Base-by-base conservation (phyloP, 2,329 filamentous ascomycete species). In the Sporothrix humicola region DNA sequence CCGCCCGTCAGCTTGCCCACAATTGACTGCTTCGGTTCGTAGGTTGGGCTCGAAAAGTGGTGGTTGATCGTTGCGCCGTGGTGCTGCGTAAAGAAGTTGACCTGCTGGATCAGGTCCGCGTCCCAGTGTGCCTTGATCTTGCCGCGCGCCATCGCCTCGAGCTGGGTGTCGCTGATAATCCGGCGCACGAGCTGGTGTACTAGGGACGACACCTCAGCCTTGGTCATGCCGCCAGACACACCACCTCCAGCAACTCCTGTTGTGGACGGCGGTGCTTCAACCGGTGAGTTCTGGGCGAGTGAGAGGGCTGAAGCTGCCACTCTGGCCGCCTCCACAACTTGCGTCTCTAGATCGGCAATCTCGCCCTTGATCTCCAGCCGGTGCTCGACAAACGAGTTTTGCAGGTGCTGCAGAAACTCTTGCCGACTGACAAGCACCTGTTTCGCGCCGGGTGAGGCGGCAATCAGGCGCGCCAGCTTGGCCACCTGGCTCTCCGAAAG, bases 51-150 rank as follows among this genome's bases (percentile, higher is more conserved):
- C 0, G 90, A 92, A 42, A 87, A 81, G 1, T 80, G 77, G 0
- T 83, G 83, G 77, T 94, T 88, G 75, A 96, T 82, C 1, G 85
- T 77, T 0, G 93, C 93, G 5, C 93, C 93, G 20, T 90, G 82
- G 4, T 89, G 89, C 0, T 82, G 78, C 2, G 87, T 87, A 77
- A 97, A 92, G 82, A 91, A 94, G 83, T 98, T 97, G 81, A 94
- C 83, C 72, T 87, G 86, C 71, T 86, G 83, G 72, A 81, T 81
- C 31, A 90, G 82, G 31, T 85, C 79, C 0, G 79, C 77, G 59
- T 84, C 81, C 79, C 83, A 84, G 76, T 85, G 80, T 50, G 80
- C 79, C 44, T 83, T 82, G 70, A 89, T 86, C 70, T 84, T 82
- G 72, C 84, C 84, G 42, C 82, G 81, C 37, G 85, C 84, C 50